Evolutionary conservation across 2,329 filamentous ascomycete species (phyloP).

Genomic region (Exophiala bonariae): DNA sequence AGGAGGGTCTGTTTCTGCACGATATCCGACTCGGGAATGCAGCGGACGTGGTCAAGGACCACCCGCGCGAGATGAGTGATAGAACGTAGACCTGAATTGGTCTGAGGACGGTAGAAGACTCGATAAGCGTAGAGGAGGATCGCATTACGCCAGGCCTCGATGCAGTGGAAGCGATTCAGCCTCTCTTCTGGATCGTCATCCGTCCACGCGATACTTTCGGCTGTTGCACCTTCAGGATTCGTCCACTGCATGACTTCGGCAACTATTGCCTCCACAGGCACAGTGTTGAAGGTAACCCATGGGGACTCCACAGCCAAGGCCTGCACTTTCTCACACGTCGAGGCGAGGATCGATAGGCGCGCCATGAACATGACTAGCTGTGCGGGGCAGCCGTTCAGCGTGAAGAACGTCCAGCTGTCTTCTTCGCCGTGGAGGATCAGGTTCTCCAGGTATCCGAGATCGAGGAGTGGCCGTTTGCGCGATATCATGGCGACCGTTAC

Average conservation of each 20-base stretch:
- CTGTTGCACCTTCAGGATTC: slow-evolving; percentile 20
- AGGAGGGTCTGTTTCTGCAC: slow-evolving; percentile 40
- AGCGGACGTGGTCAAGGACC: slow-evolving; percentile 34
- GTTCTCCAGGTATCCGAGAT: slow-evolving; percentile 26
- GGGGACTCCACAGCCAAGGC: slow-evolving; percentile 30
- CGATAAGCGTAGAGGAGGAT: slow-evolving; percentile 35
- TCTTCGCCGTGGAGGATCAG: slow-evolving; percentile 24
- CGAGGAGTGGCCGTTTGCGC: slow-evolving; percentile 31
- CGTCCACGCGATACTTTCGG: background rate
- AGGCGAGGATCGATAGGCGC: slow-evolving; percentile 32
- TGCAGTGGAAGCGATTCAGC: slow-evolving; percentile 35
- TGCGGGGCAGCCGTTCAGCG: slow-evolving; percentile 35
- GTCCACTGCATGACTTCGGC: slow-evolving; percentile 26
- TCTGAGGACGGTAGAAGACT: slow-evolving; percentile 30
- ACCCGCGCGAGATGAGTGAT: slow-evolving; percentile 30
- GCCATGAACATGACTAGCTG: slow-evolving; percentile 32
- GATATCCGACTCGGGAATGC: slow-evolving; percentile 31
- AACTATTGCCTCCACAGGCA: slow-evolving; percentile 12
- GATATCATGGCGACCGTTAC: slow-evolving; percentile 36
- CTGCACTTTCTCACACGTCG: slow-evolving; percentile 30
- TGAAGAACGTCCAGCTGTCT: slow-evolving; percentile 33
- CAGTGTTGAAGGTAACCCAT: slow-evolving; percentile 34
- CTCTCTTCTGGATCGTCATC: slow-evolving; percentile 14
- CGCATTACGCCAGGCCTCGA: slow-evolving; percentile 37
- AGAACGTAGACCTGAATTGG: slow-evolving; percentile 5